Conservation (phyloP, 2,329 filamentous ascomycete genomes). For the Fusarium coffeatum region DNA sequence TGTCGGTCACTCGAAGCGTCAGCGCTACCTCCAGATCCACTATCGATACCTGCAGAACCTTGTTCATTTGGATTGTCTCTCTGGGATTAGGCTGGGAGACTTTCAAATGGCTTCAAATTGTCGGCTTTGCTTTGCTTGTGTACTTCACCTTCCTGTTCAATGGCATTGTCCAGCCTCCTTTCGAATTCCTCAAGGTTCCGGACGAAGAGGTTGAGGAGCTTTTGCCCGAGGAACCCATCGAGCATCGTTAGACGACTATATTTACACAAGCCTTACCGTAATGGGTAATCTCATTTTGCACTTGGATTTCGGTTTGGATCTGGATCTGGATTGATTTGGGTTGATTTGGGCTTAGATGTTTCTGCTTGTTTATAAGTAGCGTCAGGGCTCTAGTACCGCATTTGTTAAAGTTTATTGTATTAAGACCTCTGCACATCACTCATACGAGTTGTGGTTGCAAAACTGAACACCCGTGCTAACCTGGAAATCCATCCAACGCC, state of each 20-base stretch:
- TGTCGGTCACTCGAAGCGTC: conserved; percentile 89
- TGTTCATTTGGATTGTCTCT: conserved; percentile 98
- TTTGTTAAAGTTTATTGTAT: conserved; percentile 17
- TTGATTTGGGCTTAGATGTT: background rate
- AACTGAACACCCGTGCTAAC: conserved; percentile 20
- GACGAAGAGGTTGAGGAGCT: conserved; percentile 70
- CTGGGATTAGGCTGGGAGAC: conserved; percentile 94
- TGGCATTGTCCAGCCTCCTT: conserved; percentile 86
- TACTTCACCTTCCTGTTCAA: conserved; percentile 99
- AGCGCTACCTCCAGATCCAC: conserved; percentile 94
- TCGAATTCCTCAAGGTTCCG: conserved; percentile 70
- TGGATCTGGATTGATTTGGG: no score
- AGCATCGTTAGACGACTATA: conserved; percentile 63
- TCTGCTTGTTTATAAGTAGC: conserved; percentile 10
- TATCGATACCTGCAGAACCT: conserved; percentile 95
- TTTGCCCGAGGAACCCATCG: conserved; percentile 85
- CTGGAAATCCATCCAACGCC: conserved; percentile 16
- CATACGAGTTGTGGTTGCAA: conserved; percentile 21
- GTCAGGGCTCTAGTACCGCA: conserved; percentile 11
- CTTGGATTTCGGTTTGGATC: background rate
- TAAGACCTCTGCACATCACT: background rate
- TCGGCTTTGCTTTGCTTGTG: conserved; percentile 88
- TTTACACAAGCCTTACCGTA: background rate
- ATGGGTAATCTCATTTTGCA: background rate
- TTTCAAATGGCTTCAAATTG: conserved; percentile 96